Conservation (phyloP, 345 rosid genomes). For the Heritiera fomes region DNA sequence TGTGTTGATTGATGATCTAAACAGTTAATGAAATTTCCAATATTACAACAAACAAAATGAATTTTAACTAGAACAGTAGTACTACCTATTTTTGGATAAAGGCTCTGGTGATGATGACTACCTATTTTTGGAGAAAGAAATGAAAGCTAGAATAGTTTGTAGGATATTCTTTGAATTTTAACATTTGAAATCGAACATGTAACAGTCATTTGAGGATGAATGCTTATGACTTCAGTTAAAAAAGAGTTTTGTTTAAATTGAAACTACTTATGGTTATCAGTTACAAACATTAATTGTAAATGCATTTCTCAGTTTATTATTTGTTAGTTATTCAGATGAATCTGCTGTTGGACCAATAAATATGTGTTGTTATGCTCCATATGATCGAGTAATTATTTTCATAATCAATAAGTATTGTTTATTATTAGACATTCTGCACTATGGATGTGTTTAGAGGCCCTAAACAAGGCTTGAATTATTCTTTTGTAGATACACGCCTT, state of each 20-base stretch:
- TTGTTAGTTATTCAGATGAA: not conserved
- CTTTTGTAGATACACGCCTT: constrained; percentile 74
- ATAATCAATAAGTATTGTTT: not conserved
- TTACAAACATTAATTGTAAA: not conserved
- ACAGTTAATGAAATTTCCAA: too few species aligned
- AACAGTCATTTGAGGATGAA: constrained; percentile 7
- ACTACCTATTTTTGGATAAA: too few species aligned
- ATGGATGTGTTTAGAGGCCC: not conserved
- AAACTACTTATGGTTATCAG: not conserved
- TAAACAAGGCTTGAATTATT: constrained; percentile 5
- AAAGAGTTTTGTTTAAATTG: not conserved
- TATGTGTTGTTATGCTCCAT: not conserved
- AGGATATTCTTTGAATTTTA: not conserved
- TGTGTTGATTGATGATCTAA: not conserved
- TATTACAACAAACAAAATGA: not conserved
- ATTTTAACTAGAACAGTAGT: too few species aligned
- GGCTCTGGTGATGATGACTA: too few species aligned
- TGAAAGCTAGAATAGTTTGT: too few species aligned
- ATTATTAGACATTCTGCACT: constrained; percentile 6
- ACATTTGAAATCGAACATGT: not conserved
- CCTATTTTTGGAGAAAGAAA: not conserved
- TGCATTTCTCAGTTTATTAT: constrained; percentile 7
- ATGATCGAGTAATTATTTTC: not conserved
- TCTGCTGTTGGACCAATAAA: constrained; percentile 4
- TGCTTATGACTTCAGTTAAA: not conserved